Evolutionary conservation across 106 monocot genomes (phyloP), one percentile per base, ranked within the genome.

Genomic region (Chionographis japonica): DNA sequence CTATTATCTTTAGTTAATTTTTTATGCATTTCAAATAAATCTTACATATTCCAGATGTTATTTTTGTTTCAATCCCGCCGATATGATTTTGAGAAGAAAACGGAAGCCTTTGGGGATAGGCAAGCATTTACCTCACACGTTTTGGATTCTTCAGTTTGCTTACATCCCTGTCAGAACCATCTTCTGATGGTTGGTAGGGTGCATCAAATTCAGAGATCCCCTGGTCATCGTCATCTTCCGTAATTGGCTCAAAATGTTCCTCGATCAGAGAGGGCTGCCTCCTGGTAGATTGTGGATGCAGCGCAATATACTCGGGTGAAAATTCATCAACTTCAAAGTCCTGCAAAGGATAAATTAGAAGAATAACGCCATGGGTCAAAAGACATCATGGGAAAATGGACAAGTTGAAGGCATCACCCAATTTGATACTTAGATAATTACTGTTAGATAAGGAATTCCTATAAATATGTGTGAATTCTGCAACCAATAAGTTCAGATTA

Each of bases 261-360:
- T 84, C 72, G 50, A 93, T 72, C 50, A 87, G 53, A 65, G 77
- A 79, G 1, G 83, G 54, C 41, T 78, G 80, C 67, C 73, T 90
- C 68, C 58, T 81, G 18, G 69, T 50, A 63, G 78, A 39, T 65
- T 76, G 82, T 55, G 93, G 93, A 77, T 90, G 93, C 72, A 90
- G 79, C 9, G 84, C 58, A 53, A 75, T 76, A 80, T 90, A 94
- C 52, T 94, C 93, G 9, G n/a, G 20, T 46, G 93, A 90, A 36
- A 59, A 27, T 61, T 94, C 90, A 78, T 94, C 87, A 35, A 90
- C 74, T 75, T 94, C 90, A 71, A 75, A 94, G 52, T 94, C 93
- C 93, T 94, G 79, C 40, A 65, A 19, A 72, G 50, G 5, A 65
- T n/a, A 70, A 69, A 14, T 16, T 12, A 38, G 10, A 15, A 58